Conservation (phyloP, 176 grass and related monocot genomes). For the Oryza brachyantha region DNA sequence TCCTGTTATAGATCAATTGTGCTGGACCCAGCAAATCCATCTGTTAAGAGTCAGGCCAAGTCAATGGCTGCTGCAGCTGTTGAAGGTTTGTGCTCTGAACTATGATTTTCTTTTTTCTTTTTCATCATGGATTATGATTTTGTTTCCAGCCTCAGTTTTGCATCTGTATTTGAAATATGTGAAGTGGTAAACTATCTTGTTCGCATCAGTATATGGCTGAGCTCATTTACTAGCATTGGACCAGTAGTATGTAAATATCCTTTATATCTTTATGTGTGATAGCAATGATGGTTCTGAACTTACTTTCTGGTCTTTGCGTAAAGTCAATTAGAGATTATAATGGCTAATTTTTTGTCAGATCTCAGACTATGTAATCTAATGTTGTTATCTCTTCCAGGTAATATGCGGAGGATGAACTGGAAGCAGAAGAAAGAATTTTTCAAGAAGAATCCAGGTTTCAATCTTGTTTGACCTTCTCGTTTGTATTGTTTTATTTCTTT, state of each 20-base stretch:
- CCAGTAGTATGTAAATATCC: neutral
- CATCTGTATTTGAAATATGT: constrained; percentile 29
- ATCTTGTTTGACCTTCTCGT: constrained; percentile 18
- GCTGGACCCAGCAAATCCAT: constrained; percentile 87
- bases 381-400: constrained; percentile 63
- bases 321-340: neutral
- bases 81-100: constrained; percentile 62
- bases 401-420: constrained; percentile 74
- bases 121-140: constrained; percentile 6
- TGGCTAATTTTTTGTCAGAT: neutral
- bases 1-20: constrained; percentile 67
- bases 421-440: constrained; percentile 72
- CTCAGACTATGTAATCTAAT: constrained; percentile 15
- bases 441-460: constrained; percentile 85
- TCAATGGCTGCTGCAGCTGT: constrained; percentile 86
- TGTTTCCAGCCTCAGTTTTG: neutral
- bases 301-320: neutral
- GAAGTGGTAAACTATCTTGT: neutral
- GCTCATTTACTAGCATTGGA: neutral
- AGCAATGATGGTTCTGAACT: constrained; percentile 18
- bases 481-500: constrained; percentile 15
- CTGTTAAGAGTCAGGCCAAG: constrained; percentile 94
- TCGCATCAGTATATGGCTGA: neutral
- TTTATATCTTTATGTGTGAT: constrained; percentile 8
- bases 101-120: constrained; percentile 32